Base-by-base conservation (phyloP, 371 early-diverging fungal species). In the Funneliformis caledonium region DNA sequence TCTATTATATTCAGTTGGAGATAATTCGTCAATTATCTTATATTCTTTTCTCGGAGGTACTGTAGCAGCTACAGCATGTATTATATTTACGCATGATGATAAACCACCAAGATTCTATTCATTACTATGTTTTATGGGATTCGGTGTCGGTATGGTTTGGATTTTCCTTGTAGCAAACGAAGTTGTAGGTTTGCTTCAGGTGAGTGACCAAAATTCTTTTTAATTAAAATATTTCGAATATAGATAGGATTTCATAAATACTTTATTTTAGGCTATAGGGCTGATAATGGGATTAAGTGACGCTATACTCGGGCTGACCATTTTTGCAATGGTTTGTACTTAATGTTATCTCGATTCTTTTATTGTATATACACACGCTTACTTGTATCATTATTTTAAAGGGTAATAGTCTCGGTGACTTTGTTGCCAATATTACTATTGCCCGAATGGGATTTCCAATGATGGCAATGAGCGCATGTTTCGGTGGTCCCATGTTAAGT, bases 381-480 rank as follows among this genome's bases (percentile, higher is more conserved):
- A 69, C 52, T 68, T 60, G n/a, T 62, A n/a, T 76, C n/a, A 10
- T n/a, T 43, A 45, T 64, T 31, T 68, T 72, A 82, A 83, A 91
- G 90, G 96, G 96, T n/a, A 94, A 95, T 82, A 93, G 93, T 78
- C 82, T 95, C 56, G 95, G 96, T 22, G 96, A 96, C 80, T 87
- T 96, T 78, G 93, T 94, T 12, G 93, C 96, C 11, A 95, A 96
- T 80, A 87, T 96, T 31, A 92, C 96, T 14, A 91, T 96, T 82
- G 94, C 96, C 1, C 89, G 85, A 70, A 89, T 94, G 91, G 96
- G 96, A 1, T 94, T 89, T 80, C 95, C 96, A 2, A 88, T 90
- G 81, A 96, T 96, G 95, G 95, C 94, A 0, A 88, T 96, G 76
- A 91, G 93, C 31, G 96, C 96, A 0, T 95, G 95, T 79, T 96